Evolutionary conservation across 129 eudicot species (phyloP).

Genomic region (Glebionis coronaria): DNA sequence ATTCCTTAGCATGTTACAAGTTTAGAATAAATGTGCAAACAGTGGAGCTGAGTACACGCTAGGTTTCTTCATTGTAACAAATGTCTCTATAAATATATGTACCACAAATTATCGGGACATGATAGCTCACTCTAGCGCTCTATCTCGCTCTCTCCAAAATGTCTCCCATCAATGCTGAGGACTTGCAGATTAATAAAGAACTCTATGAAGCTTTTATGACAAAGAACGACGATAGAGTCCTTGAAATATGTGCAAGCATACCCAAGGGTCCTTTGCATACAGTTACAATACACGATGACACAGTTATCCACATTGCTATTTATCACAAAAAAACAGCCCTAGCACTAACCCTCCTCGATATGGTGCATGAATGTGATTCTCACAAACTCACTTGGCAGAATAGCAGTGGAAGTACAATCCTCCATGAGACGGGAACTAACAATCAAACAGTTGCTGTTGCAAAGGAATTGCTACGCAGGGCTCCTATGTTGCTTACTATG

Average conservation of each 20-base stretch:
- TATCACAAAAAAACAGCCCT: conserved; percentile 22
- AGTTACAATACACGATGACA: too few species aligned
- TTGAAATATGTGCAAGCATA: conserved; percentile 13
- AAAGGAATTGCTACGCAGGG: conserved; percentile 8
- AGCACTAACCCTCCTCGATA: conserved; percentile 18
- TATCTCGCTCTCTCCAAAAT: background rate
- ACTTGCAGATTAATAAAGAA: too few species aligned
- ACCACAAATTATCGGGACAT: background rate
- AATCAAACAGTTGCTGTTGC: conserved; percentile 20
- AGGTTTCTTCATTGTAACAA: too few species aligned
- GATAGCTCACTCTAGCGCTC: background rate
- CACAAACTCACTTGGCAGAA: conserved; percentile 10
- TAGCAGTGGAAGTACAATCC: conserved; percentile 20
- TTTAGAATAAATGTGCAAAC: too few species aligned
- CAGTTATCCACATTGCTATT: too few species aligned
- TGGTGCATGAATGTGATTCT: background rate
- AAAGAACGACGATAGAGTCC: conserved; percentile 14
- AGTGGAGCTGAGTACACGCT: too few species aligned
- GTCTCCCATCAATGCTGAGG: conserved; percentile 10
- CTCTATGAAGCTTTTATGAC: conserved; percentile 20
- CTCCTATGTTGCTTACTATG: conserved; percentile 25
- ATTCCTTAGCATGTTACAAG: too few species aligned
- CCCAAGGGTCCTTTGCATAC: too few species aligned
- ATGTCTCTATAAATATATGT: background rate
- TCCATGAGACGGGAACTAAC: conserved; percentile 22